A percentile compares a stretch with the other conserved stretches of the same genome.
These are phyloP conservation scores for Glycine tomentella DNA, from an alignment of 306 rosid species.

Conservation along the genomic window DNA sequence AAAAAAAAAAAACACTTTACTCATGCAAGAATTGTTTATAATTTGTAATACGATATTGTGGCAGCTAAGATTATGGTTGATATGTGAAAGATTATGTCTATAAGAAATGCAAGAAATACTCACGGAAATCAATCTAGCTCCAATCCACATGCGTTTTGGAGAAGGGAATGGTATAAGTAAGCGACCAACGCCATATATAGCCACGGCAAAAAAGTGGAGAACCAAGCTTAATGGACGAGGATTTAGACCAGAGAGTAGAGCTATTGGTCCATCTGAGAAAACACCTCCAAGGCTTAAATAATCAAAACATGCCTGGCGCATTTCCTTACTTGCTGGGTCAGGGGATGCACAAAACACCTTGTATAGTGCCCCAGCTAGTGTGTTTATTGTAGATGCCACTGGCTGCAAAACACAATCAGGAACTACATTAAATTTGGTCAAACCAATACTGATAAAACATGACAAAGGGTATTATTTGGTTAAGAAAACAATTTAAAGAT, in stretches of 20 bases:
- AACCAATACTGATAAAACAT: too few relatives aligned
- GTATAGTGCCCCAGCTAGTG: conserved; percentile 82
- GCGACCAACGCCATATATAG: conserved; percentile 82
- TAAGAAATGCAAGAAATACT: conserved; percentile 25
- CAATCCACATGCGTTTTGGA: conserved; percentile 67
- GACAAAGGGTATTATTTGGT: too few relatives aligned
- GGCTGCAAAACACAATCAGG: conserved; percentile 61
- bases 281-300: conserved; percentile 86
- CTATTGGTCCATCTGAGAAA: conserved; percentile 75
- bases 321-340: conserved; percentile 78
- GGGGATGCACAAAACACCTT: conserved; percentile 85
- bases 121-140: conserved; percentile 70
- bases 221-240: conserved; percentile 74
- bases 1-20: neutral
- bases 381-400: conserved; percentile 89
- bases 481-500: too few relatives aligned
- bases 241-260: conserved; percentile 83
- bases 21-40: neutral
- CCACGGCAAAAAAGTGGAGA: conserved; percentile 84
- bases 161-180: conserved; percentile 77
- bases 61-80: neutral
- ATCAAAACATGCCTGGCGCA: conserved; percentile 83
- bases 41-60: neutral
- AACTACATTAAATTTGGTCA: too few relatives aligned
- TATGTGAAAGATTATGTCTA: neutral